Evolutionary conservation across 108 stramenopile genomes (phyloP).

Genomic region (Cyclotella sp.): DNA sequence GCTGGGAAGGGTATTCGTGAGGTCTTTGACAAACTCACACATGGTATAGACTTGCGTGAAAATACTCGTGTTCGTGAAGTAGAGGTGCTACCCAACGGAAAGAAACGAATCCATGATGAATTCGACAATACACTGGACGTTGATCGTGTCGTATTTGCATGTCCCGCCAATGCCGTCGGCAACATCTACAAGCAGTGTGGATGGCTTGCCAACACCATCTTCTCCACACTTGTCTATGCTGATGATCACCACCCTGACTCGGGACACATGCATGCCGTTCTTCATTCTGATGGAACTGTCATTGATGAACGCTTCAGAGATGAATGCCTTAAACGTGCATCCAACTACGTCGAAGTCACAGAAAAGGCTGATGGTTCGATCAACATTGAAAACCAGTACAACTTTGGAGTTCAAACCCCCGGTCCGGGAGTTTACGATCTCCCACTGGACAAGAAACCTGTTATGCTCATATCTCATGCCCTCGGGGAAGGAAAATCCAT

Average conservation of each 20-base stretch:
- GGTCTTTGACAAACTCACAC: slow-evolving; percentile 55
- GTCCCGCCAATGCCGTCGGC: slow-evolving; percentile 57
- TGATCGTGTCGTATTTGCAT: slow-evolving; percentile 65
- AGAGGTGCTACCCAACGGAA: slow-evolving; percentile 55
- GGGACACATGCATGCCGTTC: slow-evolving; percentile 64
- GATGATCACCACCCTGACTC: slow-evolving; percentile 67
- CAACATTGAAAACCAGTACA: slow-evolving; percentile 70
- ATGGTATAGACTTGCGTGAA: slow-evolving; percentile 53
- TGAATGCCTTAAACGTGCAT: slow-evolving; percentile 55
- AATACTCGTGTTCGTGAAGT: slow-evolving; percentile 54
- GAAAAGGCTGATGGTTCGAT: slow-evolving; percentile 49
- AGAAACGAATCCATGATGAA: slow-evolving; percentile 58
- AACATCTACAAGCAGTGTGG: slow-evolving; percentile 54
- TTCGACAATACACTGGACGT: slow-evolving; percentile 55
- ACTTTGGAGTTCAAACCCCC: slow-evolving; percentile 65
- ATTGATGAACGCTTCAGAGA: slow-evolving; percentile 53
- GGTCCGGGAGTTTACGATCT: slow-evolving; percentile 64
- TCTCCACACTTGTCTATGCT: slow-evolving; percentile 56
- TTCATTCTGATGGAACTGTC: slow-evolving; percentile 61
- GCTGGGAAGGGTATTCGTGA: slow-evolving; percentile 63
- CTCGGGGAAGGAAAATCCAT: slow-evolving; percentile 62
- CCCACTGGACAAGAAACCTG: slow-evolving; percentile 58
- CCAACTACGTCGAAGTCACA: slow-evolving; percentile 65
- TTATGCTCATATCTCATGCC: slow-evolving; percentile 70
- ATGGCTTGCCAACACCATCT: slow-evolving; percentile 55